Evolutionary conservation across 176 grass and related monocot species (phyloP), one percentile per base, ranked within the genome.

Genomic region (Zoysia pacifica): DNA sequence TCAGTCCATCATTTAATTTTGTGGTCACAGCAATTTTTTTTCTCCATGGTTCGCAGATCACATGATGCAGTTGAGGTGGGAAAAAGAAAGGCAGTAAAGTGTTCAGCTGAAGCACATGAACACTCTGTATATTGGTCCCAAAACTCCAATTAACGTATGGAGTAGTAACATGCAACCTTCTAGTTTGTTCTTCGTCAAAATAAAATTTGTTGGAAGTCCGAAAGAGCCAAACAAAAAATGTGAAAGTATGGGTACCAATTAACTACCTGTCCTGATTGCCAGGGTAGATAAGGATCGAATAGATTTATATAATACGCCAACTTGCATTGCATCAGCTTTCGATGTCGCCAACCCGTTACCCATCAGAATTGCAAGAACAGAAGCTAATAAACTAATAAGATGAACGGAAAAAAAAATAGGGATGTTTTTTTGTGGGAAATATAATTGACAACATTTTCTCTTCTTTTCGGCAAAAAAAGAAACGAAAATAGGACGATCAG

Each of bases 251-350:
- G 79, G 48, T 70, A 74, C 69, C 81, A 55, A 80, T 46, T 80
- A 84, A 28, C 28, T 28, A 28, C 28, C 28, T 28, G 28, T 28
- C 28, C 28, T 28, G 28, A 28, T 28, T 55, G 72, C 72, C 74
- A 83, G 89, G 89, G 85, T 82, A 58, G 55, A 9, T 58, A 91
- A 91, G 56, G 72, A 80, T 60, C 69, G 77, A 77, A 75, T 62
- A 55, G 28, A 62, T 46, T 35, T 44, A 54, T 53, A 67, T 62
- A 80, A 49, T 62, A 55, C 48, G 55, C 50, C 85, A 81, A 91
- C 74, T 90, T 90, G 81, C 76, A 77, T 90, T 90, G 81, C 76
- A 77, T 16, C 48, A 65, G 19, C 41, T 76, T 83, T 78, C 62
- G 38, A 73, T 62, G 81, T 75, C 76, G 72, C 79, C 78, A 68